Conservation (phyloP, 139 green algal species). For the Ostreobium quekettii region DNA sequence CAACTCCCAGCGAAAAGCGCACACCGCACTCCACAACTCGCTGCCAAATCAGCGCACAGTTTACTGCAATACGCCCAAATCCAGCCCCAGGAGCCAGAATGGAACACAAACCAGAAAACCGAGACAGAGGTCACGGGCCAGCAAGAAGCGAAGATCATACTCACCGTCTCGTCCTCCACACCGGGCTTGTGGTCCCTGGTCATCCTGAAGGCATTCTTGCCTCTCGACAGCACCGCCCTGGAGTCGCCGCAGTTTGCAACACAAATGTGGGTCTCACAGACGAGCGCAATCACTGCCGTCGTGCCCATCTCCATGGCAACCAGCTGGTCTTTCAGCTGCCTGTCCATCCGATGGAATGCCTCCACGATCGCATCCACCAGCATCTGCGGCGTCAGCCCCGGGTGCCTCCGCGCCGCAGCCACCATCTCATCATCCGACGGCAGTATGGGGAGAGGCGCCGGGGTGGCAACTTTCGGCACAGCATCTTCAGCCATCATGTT, state of each 20-base stretch:
- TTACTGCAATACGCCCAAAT: no score
- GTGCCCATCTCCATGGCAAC: constrained; percentile 16
- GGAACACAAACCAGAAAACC: no score
- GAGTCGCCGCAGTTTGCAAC: constrained; percentile 20
- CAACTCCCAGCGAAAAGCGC: no score
- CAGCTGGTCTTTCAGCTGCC: constrained; percentile 3
- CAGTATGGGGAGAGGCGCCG: no score
- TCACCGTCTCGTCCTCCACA: constrained; percentile 31
- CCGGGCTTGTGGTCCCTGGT: constrained; percentile 25
- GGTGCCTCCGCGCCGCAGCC: not conserved
- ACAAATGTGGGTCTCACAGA: constrained; percentile 11
- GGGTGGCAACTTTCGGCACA: not conserved
- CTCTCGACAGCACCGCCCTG: constrained; percentile 10
- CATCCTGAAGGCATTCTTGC: constrained; percentile 2
- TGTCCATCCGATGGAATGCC: constrained; percentile 11
- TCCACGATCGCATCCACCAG: not conserved
- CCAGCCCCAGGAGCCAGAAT: no score
- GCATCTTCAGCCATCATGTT: no score
- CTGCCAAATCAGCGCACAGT: no score
- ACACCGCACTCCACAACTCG: no score
- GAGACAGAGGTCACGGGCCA: no score
- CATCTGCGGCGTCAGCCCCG: not conserved
- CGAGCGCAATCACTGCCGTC: constrained; percentile 1
- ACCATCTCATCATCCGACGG: not conserved
- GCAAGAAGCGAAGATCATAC: no score